phyloP scores from a whole-genome alignment of 495 filamentous ascomycete genomes.

The Penicillium pulvis region DNA sequence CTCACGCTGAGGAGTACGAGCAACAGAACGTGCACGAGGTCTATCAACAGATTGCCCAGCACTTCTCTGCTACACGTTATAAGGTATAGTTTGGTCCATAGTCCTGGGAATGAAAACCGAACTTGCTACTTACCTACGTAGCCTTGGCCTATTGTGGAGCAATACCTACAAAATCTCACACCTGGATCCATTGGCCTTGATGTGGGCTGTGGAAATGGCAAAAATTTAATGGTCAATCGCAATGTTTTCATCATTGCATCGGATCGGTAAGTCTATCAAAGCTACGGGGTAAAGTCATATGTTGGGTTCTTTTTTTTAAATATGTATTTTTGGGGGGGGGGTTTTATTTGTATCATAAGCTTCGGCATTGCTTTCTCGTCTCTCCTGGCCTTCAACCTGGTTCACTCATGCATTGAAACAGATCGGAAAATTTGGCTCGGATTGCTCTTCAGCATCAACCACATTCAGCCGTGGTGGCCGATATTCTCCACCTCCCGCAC shows the following conservation, averaged over 20 bases:
- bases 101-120: conserved; percentile 1
- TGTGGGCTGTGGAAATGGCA: conserved; percentile 91
- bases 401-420: conserved; percentile 33
- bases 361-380: conserved; percentile 7
- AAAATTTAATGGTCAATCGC: conserved; percentile 82
- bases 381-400: not conserved
- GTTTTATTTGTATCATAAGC: not conserved
- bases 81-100: conserved; percentile 55
- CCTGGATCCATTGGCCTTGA: conserved; percentile 85
- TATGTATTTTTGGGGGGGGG: not conserved
- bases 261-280: conserved; percentile 64
- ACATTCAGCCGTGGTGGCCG: conserved; percentile 68
- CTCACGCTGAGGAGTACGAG: conserved; percentile 63
- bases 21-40: conserved; percentile 85
- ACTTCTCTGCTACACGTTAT: conserved; percentile 94
- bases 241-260: conserved; percentile 82
- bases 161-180: conserved; percentile 67
- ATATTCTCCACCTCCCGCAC: conserved; percentile 70
- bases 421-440: conserved; percentile 69
- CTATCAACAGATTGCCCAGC: conserved; percentile 90
- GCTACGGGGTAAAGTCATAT: not conserved
- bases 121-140: conserved; percentile 22
- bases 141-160: conserved; percentile 92
- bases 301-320: conserved; percentile 3
- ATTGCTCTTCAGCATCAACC: conserved; percentile 70